A percentile compares a stretch with the other conserved stretches of the same genome.
phyloP scores from a whole-genome alignment of 805 yeast genomes.

The Huiozyma sinensis region DNA sequence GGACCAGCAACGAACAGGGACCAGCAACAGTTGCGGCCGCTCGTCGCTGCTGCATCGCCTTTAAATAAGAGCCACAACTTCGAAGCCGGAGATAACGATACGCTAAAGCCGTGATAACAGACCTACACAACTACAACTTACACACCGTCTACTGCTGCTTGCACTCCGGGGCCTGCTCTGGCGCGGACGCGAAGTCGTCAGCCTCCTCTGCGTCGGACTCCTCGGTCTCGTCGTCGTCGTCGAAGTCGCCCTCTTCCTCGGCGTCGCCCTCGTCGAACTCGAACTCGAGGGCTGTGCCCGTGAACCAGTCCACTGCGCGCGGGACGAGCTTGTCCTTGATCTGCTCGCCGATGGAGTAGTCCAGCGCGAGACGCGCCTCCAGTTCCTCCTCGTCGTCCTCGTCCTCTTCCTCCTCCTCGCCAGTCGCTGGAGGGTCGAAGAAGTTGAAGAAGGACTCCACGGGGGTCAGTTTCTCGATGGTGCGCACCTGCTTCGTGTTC shows the following conservation, averaged over 20 bases:
- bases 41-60: not conserved
- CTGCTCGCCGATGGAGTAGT: conserved; percentile 92
- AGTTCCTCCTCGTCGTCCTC: conserved; percentile 60
- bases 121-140: not conserved
- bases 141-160: conserved; percentile 35
- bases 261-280: conserved; percentile 52
- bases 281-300: conserved; percentile 88
- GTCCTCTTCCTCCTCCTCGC: conserved; percentile 41
- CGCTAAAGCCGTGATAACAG: not conserved
- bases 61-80: too few species aligned
- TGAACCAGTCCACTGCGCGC: conserved; percentile 96
- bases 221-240: conserved; percentile 43
- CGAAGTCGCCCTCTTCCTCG: conserved; percentile 55
- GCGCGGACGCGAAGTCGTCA: conserved; percentile 30
- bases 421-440: conserved; percentile 71
- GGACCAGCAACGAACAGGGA: not conserved
- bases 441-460: conserved; percentile 91
- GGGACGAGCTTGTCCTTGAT: conserved; percentile 93
- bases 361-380: conserved; percentile 78
- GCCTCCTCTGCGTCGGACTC: conserved; percentile 30
- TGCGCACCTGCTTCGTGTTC: conserved; percentile 91
- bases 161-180: conserved; percentile 67
- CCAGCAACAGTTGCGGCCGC: not conserved
- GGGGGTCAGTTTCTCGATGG: conserved; percentile 90
- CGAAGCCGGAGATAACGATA: not conserved